Evolutionary conservation across 495 filamentous ascomycete genomes (phyloP).

Genomic region (Lineolata rhizophorae): DNA sequence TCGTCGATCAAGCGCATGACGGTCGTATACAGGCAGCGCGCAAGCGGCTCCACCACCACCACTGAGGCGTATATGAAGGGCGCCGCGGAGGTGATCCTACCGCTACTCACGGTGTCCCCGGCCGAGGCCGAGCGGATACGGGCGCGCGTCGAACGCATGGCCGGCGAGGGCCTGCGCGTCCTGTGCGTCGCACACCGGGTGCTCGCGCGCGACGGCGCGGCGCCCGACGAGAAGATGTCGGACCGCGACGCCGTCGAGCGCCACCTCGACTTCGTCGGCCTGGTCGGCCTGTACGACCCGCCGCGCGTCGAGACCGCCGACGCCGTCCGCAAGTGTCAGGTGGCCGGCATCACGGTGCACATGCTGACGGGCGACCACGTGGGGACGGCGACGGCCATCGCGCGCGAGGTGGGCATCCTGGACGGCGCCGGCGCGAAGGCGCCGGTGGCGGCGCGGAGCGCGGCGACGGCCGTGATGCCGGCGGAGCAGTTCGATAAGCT

Average conservation of each 20-base stretch:
- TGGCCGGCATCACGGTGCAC: slow-evolving; percentile 44
- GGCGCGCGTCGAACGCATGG: slow-evolving; percentile 34
- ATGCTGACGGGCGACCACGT: slow-evolving; percentile 69
- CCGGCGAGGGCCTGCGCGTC: slow-evolving; percentile 58
- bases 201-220: too few species aligned
- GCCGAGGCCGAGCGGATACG: slow-evolving; percentile 27
- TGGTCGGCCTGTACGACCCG: slow-evolving; percentile 57
- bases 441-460: slow-evolving; percentile 26
- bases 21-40: slow-evolving; percentile 36
- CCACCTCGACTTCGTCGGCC: slow-evolving; percentile 38
- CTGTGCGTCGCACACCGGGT: slow-evolving; percentile 40
- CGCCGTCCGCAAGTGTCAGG: slow-evolving; percentile 21
- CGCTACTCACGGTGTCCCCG: slow-evolving; percentile 36
- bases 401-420: slow-evolving; percentile 53
- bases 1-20: slow-evolving; percentile 70
- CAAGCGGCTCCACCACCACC: slow-evolving; percentile 15
- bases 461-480: slow-evolving; percentile 35
- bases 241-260: slow-evolving; percentile 25
- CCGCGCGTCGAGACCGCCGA: slow-evolving; percentile 45
- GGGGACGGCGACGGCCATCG: slow-evolving; percentile 54
- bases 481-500: slow-evolving; percentile 42
- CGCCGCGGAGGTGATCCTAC: slow-evolving; percentile 58
- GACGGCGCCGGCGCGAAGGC: slow-evolving; percentile 32
- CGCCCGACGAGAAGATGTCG: slow-evolving; percentile 12
- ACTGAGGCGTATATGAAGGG: slow-evolving; percentile 77